Conservation (phyloP, 2,329 filamentous ascomycete genomes). For the Pochonia chlamydosporia region DNA sequence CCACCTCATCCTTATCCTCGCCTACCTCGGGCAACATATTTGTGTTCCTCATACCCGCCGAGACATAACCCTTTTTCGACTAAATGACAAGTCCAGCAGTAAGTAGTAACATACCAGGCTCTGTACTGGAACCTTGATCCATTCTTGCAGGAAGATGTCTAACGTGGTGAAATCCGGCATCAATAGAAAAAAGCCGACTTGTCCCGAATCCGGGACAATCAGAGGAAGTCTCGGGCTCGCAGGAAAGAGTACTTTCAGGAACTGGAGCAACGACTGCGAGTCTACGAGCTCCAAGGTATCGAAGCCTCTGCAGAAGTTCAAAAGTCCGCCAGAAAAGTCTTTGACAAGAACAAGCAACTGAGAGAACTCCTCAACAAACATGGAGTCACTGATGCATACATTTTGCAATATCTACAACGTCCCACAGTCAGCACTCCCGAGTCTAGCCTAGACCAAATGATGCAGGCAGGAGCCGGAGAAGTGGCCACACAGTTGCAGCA, state of each 20-base stretch:
- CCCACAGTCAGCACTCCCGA: constrained; percentile 10
- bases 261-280: constrained; percentile 55
- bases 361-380: constrained; percentile 51
- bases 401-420: constrained; percentile 36
- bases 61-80: not conserved
- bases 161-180: not conserved
- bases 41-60: not conserved
- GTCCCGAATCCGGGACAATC: constrained; percentile 67
- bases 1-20: constrained; percentile 2
- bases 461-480: constrained; percentile 16
- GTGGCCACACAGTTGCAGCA: constrained; percentile 28
- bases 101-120: constrained; percentile 13
- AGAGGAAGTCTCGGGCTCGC: constrained; percentile 67
- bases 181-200: constrained; percentile 32
- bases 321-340: constrained; percentile 59
- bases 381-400: constrained; percentile 51
- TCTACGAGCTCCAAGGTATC: constrained; percentile 59
- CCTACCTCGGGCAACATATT: not conserved
- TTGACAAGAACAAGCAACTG: constrained; percentile 63
- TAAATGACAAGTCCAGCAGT: constrained; percentile 17
- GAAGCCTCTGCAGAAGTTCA: constrained; percentile 69
- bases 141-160: not conserved
- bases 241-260: constrained; percentile 68
- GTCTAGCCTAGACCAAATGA: constrained; percentile 10
- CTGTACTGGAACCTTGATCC: too few relatives aligned